Evolutionary conservation across 768 basidiomycete genomes (phyloP).

Genomic region (Boletus tomentosulus): DNA sequence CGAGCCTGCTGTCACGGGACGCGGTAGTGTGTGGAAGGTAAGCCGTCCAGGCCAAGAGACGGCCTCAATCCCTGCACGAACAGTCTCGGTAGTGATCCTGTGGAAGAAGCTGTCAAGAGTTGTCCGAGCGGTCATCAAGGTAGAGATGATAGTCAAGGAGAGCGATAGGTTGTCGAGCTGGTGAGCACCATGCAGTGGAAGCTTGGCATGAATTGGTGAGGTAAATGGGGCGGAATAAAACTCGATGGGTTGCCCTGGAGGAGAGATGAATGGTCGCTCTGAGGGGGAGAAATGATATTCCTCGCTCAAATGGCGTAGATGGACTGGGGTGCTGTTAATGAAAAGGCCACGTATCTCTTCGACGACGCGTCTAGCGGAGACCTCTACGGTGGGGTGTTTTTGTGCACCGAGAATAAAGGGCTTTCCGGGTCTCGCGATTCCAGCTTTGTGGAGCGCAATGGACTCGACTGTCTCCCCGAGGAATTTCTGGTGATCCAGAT

Average conservation of each 20-base stretch:
- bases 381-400: slow-evolving; percentile 44
- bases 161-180: slow-evolving; percentile 82
- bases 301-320: slow-evolving; percentile 31
- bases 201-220: slow-evolving; percentile 40
- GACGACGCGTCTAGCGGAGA: slow-evolving; percentile 42
- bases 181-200: slow-evolving; percentile 77
- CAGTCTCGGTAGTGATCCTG: slow-evolving; percentile 43
- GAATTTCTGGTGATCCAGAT: slow-evolving; percentile 90
- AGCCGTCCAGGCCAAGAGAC: slow-evolving; percentile 83
- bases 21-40: slow-evolving; percentile 51
- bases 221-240: slow-evolving; percentile 43
- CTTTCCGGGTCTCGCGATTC: slow-evolving; percentile 61
- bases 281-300: slow-evolving; percentile 33
- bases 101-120: slow-evolving; percentile 5
- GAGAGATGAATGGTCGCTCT: slow-evolving; percentile 26
- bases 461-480: slow-evolving; percentile 70
- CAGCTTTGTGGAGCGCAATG: slow-evolving; percentile 82
- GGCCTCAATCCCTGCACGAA: slow-evolving; percentile 54
- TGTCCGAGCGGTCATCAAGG: slow-evolving; percentile 40
- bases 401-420: slow-evolving; percentile 70
- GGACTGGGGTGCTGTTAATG: slow-evolving; percentile 33
- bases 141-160: slow-evolving; percentile 58
- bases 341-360: slow-evolving; percentile 40
- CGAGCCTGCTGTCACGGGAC: slow-evolving; percentile 15
- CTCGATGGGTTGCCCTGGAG: slow-evolving; percentile 41